These are phyloP conservation scores for Haematococcus sp. DNA, from an alignment of 139 green algal genomes.

Conservation along the genomic window DNA sequence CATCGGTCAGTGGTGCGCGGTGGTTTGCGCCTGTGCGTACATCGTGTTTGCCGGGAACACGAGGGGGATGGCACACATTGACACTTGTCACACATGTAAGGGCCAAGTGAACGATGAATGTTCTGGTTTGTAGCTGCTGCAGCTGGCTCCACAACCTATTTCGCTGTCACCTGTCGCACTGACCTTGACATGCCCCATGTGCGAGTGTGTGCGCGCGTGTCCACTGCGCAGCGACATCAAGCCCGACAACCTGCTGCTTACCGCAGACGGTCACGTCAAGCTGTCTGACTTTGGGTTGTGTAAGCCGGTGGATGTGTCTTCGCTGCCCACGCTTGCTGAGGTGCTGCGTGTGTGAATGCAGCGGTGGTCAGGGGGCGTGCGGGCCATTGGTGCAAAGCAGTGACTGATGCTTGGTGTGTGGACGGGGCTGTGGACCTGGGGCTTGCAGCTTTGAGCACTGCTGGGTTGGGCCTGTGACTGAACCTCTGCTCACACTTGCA, in stretches of 20 bases:
- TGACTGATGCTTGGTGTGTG: too few species aligned
- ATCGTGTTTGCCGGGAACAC: too few species aligned
- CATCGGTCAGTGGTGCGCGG: slow-evolving; percentile 69
- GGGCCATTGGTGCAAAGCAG: too few species aligned
- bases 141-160: too few species aligned
- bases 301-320: slow-evolving; percentile 77
- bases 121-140: too few species aligned
- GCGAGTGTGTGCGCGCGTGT: not conserved
- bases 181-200: too few species aligned
- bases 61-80: too few species aligned
- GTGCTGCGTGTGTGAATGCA: slow-evolving; percentile 14
- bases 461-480: too few species aligned
- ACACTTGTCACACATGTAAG: too few species aligned
- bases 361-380: too few species aligned
- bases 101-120: not conserved
- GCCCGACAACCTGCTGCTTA: slow-evolving; percentile 96
- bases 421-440: not conserved
- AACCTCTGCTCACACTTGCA: too few species aligned
- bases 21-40: not conserved
- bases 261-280: slow-evolving; percentile 88
- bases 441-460: not conserved
- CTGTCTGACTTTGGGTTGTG: slow-evolving; percentile 97
- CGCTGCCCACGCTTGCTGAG: slow-evolving; percentile 55
- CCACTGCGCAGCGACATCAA: slow-evolving; percentile 12
- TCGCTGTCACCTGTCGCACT: too few species aligned